Evolutionary conservation across 1,284 basidiomycete species (phyloP).

Genomic region (Agroathelia rolfsii): DNA sequence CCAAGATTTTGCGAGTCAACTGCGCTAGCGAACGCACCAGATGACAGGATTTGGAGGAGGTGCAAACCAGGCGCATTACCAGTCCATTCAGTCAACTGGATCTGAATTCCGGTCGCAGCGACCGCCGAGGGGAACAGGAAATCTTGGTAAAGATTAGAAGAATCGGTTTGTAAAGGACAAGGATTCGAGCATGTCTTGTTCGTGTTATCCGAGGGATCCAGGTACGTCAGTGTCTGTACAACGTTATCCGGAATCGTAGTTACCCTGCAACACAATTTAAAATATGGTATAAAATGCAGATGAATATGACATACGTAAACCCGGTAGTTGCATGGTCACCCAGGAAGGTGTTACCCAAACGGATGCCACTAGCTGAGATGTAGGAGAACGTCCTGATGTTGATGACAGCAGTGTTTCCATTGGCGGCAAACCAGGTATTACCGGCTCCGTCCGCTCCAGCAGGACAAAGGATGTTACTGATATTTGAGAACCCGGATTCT

Average conservation of each 20-base stretch:
- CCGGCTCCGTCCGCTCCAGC: conserved; percentile 68
- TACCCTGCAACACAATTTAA: conserved; percentile 36
- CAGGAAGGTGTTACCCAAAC: conserved; percentile 86
- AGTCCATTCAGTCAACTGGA: conserved; percentile 70
- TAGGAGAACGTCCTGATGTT: conserved; percentile 69
- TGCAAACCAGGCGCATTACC: conserved; percentile 80
- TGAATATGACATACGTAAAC: conserved; percentile 58
- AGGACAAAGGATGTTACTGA: conserved; percentile 79
- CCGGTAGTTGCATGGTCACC: conserved; percentile 71
- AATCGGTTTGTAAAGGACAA: conserved; percentile 70
- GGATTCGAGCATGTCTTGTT: conserved; percentile 60
- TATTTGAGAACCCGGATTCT: conserved; percentile 55
- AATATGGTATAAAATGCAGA: conserved; percentile 1
- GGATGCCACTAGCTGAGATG: conserved; percentile 68
- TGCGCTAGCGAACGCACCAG: conserved; percentile 80
- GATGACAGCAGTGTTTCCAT: conserved; percentile 61
- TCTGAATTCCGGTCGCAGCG: conserved; percentile 72
- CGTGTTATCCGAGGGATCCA: conserved; percentile 67
- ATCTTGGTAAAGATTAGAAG: conserved; percentile 78
- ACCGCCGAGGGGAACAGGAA: conserved; percentile 66
- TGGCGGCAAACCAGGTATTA: conserved; percentile 77
- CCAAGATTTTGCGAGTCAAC: conserved; percentile 46
- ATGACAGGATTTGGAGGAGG: conserved; percentile 82
- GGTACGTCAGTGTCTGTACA: conserved; percentile 66
- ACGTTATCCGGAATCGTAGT: conserved; percentile 84